phyloP scores from a whole-genome alignment of 306 rosid species.

The Cicer judaicum region DNA sequence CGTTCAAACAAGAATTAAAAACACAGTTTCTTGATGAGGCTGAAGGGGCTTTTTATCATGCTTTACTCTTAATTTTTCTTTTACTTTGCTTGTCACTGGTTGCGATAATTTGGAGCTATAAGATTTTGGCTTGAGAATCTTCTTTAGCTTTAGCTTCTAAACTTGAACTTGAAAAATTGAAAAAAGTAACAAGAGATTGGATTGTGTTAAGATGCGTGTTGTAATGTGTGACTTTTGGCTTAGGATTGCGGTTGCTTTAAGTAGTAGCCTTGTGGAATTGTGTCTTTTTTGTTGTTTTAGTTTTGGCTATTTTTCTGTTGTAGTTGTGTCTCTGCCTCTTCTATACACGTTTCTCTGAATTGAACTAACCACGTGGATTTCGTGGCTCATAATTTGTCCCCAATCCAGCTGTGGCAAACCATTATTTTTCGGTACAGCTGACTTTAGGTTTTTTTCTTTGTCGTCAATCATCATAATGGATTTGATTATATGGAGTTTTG shows the following conservation, averaged over 20 bases:
- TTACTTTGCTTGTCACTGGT: not conserved
- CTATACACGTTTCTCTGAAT: constrained; percentile 33
- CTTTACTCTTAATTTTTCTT: constrained; percentile 1
- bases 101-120: not conserved
- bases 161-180: constrained; percentile 20
- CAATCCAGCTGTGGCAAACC: not conserved
- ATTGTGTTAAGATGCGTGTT: constrained; percentile 50
- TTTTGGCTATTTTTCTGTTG: constrained; percentile 26
- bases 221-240: constrained; percentile 27
- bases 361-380: constrained; percentile 31
- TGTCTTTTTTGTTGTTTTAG: not conserved
- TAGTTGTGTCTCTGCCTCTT: not conserved
- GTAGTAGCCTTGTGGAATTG: not conserved
- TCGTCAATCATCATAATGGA: not conserved
- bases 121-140: constrained; percentile 37
- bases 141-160: constrained; percentile 33
- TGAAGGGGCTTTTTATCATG: not conserved
- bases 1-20: constrained; percentile 6
- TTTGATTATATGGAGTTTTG: not conserved
- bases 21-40: not conserved
- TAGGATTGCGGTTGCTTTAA: constrained; percentile 52
- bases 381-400: not conserved
- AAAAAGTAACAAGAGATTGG: not conserved
- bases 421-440: not conserved
- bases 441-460: not conserved